Evolutionary conservation across 2,329 filamentous ascomycete genomes (phyloP).

Genomic region (Tricladium varicosporioides): DNA sequence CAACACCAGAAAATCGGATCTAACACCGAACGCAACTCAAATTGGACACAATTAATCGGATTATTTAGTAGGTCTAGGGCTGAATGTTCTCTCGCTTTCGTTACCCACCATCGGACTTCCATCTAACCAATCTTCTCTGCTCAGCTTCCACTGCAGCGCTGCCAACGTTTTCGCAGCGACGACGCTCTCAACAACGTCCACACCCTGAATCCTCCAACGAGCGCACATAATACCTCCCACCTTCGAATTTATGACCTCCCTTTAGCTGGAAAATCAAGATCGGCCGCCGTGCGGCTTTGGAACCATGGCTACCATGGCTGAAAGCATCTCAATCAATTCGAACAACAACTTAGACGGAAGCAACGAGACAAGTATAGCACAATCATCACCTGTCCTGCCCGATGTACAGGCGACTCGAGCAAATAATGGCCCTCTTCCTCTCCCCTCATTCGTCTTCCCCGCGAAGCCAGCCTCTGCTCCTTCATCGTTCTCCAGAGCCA

Average conservation of each 20-base stretch:
- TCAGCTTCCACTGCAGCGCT: too few species aligned
- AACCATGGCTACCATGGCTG: conserved; percentile 22
- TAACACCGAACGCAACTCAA: too few species aligned
- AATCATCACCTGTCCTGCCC: conserved; percentile 2
- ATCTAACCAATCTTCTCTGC: too few species aligned
- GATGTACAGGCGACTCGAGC: conserved; percentile 12
- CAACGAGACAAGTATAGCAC: not conserved
- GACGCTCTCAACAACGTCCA: too few species aligned
- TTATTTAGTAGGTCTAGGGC: too few species aligned
- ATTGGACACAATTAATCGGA: too few species aligned
- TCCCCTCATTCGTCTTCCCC: conserved; percentile 65
- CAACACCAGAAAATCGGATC: not conserved
- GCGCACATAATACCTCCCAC: not conserved
- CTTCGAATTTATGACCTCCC: conserved; percentile 15
- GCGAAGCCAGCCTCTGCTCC: conserved; percentile 44
- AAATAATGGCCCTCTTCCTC: conserved; percentile 47
- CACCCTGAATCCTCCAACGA: not conserved
- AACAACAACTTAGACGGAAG: not conserved
- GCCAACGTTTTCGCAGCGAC: too few species aligned
- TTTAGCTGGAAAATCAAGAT: conserved; percentile 12
- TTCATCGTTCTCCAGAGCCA: conserved; percentile 46
- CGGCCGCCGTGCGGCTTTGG: conserved; percentile 17
- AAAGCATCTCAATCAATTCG: not conserved
- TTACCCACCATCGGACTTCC: too few species aligned
- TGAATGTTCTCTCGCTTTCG: too few species aligned